Base-by-base conservation (phyloP, 2,329 filamentous ascomycete genomes). In the Aspergillus intermedius region DNA sequence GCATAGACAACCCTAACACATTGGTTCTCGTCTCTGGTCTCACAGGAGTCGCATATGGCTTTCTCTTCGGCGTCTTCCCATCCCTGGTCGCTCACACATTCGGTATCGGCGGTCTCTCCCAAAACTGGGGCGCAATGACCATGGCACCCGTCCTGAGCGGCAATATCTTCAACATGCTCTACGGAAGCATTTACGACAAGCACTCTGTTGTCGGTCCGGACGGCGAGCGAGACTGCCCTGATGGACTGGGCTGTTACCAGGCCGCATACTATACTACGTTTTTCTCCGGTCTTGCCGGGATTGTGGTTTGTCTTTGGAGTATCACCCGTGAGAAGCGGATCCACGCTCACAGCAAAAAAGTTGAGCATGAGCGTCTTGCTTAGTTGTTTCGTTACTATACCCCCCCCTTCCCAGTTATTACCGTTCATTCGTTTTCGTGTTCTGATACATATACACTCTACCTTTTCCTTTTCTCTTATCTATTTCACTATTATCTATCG, bases 111-210 rank as follows among this genome's bases (percentile, higher is more conserved):
- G 91, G 91, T 1, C 76, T 98, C 42, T 90, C 86, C 48, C 88
- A 95, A 64, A 98, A 97, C 63, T 98, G 93, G 91, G 93, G 93
- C 12, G 86, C 87, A 59, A 94, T 98, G 83, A 96, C 89, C 0
- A 75, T 96, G 43, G 86, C 88, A 2, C 91, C 91, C 0, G 88
- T 95, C 2, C 70, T 95, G 23, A 90, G 85, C 7, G 91, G 89
- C 44, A 95, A 97, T 60, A 68, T 95, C 19, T 97, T 95, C 77
- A 98, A 97, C 64, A 72, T 96, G 1, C 82, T 93, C 49, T 98
- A 97, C 65, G 93, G 93, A 44, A 72, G 68, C 13, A 83, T 95
- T 0, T 94, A 89, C 58, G 93, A 98, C 65, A 72, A 74, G 7
- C 90, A 96, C 67, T 91, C 86, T 19, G 70, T 84, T 30, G 72